Percentiles rank a stretch among this genome's conserved stretches.
These are phyloP conservation scores for Pseudovirgaria hyperparasitica DNA, from an alignment of 2,329 filamentous ascomycete genomes.

Conservation along the genomic window DNA sequence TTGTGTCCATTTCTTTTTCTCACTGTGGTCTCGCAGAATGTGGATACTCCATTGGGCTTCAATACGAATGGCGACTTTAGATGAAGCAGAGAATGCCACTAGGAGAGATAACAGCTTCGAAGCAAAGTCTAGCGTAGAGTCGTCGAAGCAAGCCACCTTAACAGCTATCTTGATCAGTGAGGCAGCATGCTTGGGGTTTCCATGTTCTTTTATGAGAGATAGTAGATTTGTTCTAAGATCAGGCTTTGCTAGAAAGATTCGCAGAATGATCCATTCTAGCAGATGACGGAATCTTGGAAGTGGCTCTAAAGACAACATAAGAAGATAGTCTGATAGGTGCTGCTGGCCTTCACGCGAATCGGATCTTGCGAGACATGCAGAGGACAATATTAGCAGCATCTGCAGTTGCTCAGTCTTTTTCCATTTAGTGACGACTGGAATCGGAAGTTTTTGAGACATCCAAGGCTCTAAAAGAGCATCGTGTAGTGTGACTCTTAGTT, in stretches of 20 bases:
- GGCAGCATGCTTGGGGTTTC: conserved; percentile 35
- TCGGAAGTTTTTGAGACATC: conserved; percentile 28
- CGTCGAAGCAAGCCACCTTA: conserved; percentile 25
- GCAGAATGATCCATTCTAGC: conserved; percentile 35
- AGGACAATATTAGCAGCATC: conserved; percentile 29
- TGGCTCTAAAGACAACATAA: conserved; percentile 31
- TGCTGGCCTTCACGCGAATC: conserved; percentile 12
- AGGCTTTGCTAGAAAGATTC: conserved; percentile 25
- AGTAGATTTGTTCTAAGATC: conserved; percentile 21
- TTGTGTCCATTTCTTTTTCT: conserved; percentile 18
- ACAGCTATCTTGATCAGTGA: conserved; percentile 35
- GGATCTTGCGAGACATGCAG: conserved; percentile 18
- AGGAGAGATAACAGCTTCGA: conserved; percentile 28
- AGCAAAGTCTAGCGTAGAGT: conserved; percentile 24
- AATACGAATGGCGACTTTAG: conserved; percentile 40
- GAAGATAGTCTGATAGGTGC: conserved; percentile 25
- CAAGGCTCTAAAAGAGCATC: conserved; percentile 28
- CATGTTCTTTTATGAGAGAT: conserved; percentile 22
- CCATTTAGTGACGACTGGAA: conserved; percentile 33
- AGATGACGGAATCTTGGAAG: conserved; percentile 35
- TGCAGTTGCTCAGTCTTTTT: conserved; percentile 37
- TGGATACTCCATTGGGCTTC: conserved; percentile 39
- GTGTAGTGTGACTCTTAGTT: conserved; percentile 19
- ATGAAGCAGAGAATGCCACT: conserved; percentile 31
- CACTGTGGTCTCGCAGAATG: conserved; percentile 28